Conservation (phyloP, 2,329 filamentous ascomycete genomes). For the Parascedosporium putredinis region DNA sequence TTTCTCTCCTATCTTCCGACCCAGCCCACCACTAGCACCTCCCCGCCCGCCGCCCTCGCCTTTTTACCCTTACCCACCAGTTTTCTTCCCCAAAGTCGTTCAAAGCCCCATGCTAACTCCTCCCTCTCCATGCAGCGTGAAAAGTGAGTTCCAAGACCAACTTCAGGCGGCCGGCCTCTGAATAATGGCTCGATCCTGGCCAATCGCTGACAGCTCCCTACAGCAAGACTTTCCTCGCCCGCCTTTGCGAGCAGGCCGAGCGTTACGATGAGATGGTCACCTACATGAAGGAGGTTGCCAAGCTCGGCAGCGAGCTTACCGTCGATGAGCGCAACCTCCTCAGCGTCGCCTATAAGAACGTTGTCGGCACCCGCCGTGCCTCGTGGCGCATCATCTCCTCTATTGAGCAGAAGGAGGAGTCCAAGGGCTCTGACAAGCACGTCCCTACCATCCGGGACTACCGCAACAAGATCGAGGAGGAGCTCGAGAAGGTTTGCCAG, state of each 20-base stretch:
- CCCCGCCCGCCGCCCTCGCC: too few species aligned
- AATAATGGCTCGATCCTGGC: slow-evolving; percentile 16
- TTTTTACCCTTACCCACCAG: slow-evolving; percentile 8
- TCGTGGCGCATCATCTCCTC: slow-evolving; percentile 99
- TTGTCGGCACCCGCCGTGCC: slow-evolving; percentile 93
- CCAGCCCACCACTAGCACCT: slow-evolving; percentile 4
- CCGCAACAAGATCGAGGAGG: slow-evolving; percentile 94
- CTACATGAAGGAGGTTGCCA: slow-evolving; percentile 99
- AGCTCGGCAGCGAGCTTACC: slow-evolving; percentile 67
- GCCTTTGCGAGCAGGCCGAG: slow-evolving; percentile 99
- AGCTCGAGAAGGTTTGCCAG: slow-evolving; percentile 96
- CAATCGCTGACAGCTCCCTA: slow-evolving; percentile 11
- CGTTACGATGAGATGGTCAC: slow-evolving; percentile 99
- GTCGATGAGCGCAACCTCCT: slow-evolving; percentile 99
- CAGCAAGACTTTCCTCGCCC: slow-evolving; percentile 99
- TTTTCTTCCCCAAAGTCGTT: slow-evolving; percentile 11
- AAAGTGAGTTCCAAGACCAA: slow-evolving; percentile 41
- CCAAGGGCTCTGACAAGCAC: slow-evolving; percentile 94
- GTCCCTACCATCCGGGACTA: slow-evolving; percentile 91
- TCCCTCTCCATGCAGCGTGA: slow-evolving; percentile 46
- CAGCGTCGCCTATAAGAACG: slow-evolving; percentile 99
- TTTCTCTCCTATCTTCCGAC: not conserved
- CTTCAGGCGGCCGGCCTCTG: not conserved
- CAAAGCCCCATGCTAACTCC: slow-evolving; percentile 24
- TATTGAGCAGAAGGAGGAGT: slow-evolving; percentile 99